Evolutionary conservation across 1,284 basidiomycete genomes (phyloP), one percentile per base, ranked within the genome.

Genomic region (Wallemia ichthyophaga): DNA sequence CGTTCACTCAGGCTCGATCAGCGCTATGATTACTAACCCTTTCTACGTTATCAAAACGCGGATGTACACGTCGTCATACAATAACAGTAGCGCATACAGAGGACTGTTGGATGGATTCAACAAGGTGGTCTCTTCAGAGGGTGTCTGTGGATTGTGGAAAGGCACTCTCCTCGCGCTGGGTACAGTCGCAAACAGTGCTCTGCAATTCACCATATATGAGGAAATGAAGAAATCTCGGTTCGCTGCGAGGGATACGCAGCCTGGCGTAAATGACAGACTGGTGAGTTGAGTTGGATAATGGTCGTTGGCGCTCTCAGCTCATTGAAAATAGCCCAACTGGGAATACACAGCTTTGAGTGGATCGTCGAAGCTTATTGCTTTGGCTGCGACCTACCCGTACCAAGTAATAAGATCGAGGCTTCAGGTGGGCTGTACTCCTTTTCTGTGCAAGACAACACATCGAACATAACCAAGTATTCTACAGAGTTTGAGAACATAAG

Each of bases 1-100:
- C n/a, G n/a, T n/a, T n/a, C n/a, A n/a, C n/a, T n/a, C 67, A 91
- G 87, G 87, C 70, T 85, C 89, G 5, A 80, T 82, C 27, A 95
- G 91, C 1, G 89, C 92, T 0, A 74, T 96, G 62, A 77, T 95
- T 69, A 98, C 94, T 7, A 99, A 99, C 70, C 94, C 94, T 0
- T 81, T 98, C 65, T 99, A 94, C 92, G 86, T 98, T 15, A 84
- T 99, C 62, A 88, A 95, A 73, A 92, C 95, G 5, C 79, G 92
- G 61, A 92, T 98, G 81, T 98, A 95, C 67, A 89, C 89, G 1
- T 85, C 86, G 0, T 73, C 72, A 2, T 69, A 76, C 25, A 75
- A 77, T 60, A 76, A 80, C 61, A 77, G 82, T 27, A 71, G 69
- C 5, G 78, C 84, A 1, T 91, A 92, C 69, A 75, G 77, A n/a